These are phyloP conservation scores for Amphirosellinia nigrospora DNA, from an alignment of 495 filamentous ascomycete genomes.

Conservation along the genomic window DNA sequence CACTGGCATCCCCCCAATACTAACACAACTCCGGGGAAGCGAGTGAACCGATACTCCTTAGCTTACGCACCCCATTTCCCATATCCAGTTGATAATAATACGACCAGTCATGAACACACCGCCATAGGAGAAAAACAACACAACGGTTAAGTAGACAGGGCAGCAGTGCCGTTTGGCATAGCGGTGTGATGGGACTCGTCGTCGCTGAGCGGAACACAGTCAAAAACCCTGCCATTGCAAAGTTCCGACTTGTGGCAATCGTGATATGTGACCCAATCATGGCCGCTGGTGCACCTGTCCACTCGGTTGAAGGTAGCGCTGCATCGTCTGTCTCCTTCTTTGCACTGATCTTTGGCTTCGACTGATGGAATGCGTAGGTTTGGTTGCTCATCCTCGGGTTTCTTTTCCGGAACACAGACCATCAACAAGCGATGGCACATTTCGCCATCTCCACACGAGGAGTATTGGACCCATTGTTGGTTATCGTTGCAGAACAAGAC, in stretches of 20 bases:
- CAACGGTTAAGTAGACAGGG: neutral
- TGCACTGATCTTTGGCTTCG: neutral
- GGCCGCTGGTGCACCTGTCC: slow-evolving; percentile 8
- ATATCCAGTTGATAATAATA: neutral
- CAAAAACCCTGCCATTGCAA: neutral
- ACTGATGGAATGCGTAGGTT: neutral
- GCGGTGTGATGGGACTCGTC: neutral
- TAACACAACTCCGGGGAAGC: neutral
- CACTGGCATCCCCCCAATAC: neutral
- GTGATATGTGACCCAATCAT: slow-evolving; percentile 24
- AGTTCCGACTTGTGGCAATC: slow-evolving; percentile 19
- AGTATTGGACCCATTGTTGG: slow-evolving; percentile 19
- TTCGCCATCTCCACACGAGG: neutral
- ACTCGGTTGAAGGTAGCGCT: slow-evolving; percentile 15
- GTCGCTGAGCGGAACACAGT: slow-evolving; percentile 1
- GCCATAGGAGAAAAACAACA: neutral
- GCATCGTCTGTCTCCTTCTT: slow-evolving; percentile 23
- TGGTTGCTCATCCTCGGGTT: neutral
- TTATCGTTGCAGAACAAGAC: slow-evolving; percentile 21
- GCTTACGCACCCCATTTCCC: neutral
- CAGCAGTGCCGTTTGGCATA: neutral
- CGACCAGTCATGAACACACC: neutral
- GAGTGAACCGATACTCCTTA: neutral
- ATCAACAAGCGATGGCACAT: slow-evolving; percentile 19
- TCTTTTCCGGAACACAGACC: slow-evolving; percentile 12